Conservation (phyloP, 225 moss, liverwort and hornwort species). For the Bryum argenteum region DNA sequence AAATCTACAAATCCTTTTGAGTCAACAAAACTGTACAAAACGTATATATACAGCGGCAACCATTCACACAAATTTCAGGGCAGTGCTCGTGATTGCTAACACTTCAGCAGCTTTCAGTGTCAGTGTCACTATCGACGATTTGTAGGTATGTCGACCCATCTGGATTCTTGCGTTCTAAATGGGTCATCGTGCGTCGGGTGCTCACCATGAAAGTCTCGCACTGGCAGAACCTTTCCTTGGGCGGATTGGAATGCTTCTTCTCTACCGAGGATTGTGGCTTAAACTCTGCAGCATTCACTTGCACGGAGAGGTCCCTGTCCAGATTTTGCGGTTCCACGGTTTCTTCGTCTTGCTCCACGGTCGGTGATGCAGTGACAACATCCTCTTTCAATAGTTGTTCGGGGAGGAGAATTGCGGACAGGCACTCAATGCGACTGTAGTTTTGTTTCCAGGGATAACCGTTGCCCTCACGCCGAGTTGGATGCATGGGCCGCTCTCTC, state of each 20-base stretch:
- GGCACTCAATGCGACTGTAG: not conserved
- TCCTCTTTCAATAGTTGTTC: too few species aligned
- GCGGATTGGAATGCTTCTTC: not conserved
- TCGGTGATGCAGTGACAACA: too few species aligned
- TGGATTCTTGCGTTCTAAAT: constrained; percentile 23
- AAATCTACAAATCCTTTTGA: too few species aligned
- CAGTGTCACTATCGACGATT: constrained; percentile 27
- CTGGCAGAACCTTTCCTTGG: constrained; percentile 9
- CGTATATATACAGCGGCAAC: too few species aligned
- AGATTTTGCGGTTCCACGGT: too few species aligned
- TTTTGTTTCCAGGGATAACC: not conserved
- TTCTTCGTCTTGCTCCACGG: too few species aligned
- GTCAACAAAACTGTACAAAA: too few species aligned
- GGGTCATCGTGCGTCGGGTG: not conserved
- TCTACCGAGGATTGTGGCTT: not conserved
- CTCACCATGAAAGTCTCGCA: constrained; percentile 5
- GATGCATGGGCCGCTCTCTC: not conserved
- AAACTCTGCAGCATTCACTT: too few species aligned
- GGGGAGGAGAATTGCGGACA: not conserved
- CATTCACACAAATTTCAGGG: too few species aligned
- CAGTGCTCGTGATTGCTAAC: too few species aligned
- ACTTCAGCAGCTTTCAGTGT: not conserved
- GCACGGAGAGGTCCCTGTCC: too few species aligned
- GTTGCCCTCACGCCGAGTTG: constrained; percentile 1
- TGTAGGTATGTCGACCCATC: constrained; percentile 26